These are phyloP conservation scores for Passiflora organensis DNA, from an alignment of 345 rosid species.

Conservation along the genomic window DNA sequence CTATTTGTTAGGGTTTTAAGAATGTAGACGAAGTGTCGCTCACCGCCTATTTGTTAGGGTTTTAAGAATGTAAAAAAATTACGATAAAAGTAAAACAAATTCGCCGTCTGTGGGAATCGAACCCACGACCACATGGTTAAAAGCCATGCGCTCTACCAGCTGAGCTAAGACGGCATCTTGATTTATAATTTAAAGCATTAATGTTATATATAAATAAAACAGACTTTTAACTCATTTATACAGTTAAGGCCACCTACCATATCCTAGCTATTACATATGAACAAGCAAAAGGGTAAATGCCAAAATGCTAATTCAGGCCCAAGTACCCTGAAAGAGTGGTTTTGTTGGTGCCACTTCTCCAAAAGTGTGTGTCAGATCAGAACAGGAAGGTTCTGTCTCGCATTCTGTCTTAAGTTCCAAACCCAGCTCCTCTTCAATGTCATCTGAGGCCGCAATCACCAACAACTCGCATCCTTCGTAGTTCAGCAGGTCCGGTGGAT, in stretches of 20 bases:
- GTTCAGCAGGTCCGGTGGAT: conserved; percentile 66
- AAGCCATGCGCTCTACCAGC: conserved; percentile 69
- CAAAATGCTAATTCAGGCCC: conserved; percentile 35
- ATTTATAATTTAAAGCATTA: too few relatives aligned
- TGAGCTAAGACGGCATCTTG: too few relatives aligned
- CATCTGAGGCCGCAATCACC: conserved; percentile 63
- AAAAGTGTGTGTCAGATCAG: conserved; percentile 50
- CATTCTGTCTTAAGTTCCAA: conserved; percentile 45
- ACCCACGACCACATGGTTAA: conserved; percentile 74
- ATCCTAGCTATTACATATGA: too few relatives aligned
- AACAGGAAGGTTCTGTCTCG: conserved; percentile 33
- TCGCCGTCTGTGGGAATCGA: conserved; percentile 61
- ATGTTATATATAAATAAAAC: too few relatives aligned
- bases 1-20: too few relatives aligned
- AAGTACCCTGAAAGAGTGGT: conserved; percentile 55
- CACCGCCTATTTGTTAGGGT: too few relatives aligned
- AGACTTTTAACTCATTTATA: too few relatives aligned
- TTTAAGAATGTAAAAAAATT: too few relatives aligned
- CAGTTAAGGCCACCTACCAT: too few relatives aligned
- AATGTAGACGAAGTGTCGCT: too few relatives aligned
- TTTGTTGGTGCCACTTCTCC: conserved; percentile 44
- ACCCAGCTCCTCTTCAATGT: conserved; percentile 58
- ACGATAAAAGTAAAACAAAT: too few relatives aligned
- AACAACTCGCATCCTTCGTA: conserved; percentile 75
- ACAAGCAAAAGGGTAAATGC: too few relatives aligned